A percentile compares a stretch with the other conserved stretches of the same genome.
Conservation (phyloP, 352 stramenopile genomes). For the Blastocystis sp. region DNA sequence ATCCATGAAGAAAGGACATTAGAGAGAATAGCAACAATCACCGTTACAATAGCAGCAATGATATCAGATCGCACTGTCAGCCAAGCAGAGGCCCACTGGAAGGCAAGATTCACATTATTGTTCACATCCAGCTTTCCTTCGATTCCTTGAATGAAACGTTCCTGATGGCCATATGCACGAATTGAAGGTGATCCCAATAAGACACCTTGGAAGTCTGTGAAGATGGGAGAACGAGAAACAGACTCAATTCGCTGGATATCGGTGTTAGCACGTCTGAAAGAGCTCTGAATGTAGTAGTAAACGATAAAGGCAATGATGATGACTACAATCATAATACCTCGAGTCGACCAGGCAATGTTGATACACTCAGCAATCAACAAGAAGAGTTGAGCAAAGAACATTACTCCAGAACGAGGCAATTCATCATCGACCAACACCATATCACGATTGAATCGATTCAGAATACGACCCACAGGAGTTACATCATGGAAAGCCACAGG, state of each 20-base stretch:
- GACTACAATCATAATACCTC: conserved; percentile 74
- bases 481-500: conserved; percentile 86
- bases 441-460: conserved; percentile 80
- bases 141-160: conserved; percentile 69
- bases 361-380: neutral
- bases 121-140: conserved; percentile 70
- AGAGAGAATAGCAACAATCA: conserved; percentile 67
- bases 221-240: conserved; percentile 71
- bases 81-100: conserved; percentile 71
- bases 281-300: conserved; percentile 70
- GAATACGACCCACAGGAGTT: conserved; percentile 68
- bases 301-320: conserved; percentile 71
- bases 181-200: conserved; percentile 69
- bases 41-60: conserved; percentile 68
- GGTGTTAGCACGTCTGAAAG: conserved; percentile 71
- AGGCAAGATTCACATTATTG: conserved; percentile 68
- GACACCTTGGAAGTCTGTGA: conserved; percentile 72
- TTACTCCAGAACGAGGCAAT: neutral
- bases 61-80: conserved; percentile 72
- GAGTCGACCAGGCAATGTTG: conserved; percentile 67
- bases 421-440: conserved; percentile 84
- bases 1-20: conserved; percentile 69
- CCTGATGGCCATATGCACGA: neutral
- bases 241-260: conserved; percentile 71
- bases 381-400: neutral